Evolutionary conservation across 495 filamentous ascomycete species (phyloP).

Genomic region (Penicillium bovifimosum): DNA sequence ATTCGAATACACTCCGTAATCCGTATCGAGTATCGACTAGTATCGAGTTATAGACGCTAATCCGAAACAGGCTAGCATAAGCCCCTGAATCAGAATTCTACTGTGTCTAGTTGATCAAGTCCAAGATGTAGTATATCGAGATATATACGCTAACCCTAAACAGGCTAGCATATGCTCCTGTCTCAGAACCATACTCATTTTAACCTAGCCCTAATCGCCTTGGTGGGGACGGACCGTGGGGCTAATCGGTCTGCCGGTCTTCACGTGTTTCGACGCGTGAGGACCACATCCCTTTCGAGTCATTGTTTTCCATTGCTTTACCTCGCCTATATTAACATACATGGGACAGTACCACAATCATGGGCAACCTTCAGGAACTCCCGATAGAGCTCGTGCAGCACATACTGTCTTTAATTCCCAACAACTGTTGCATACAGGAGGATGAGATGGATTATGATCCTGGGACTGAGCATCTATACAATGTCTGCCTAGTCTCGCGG

Average conservation of each 20-base stretch:
- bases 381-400: neutral
- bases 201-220: neutral
- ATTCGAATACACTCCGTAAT: too few species aligned
- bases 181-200: too few species aligned
- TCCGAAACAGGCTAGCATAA: too few species aligned
- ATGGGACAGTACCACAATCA: neutral
- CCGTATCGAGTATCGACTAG: too few species aligned
- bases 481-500: slow-evolving; percentile 21
- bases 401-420: neutral
- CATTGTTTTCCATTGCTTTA: neutral
- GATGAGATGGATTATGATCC: neutral
- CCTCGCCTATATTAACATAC: neutral
- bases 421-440: neutral
- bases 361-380: neutral
- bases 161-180: neutral
- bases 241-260: neutral
- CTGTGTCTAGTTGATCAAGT: too few species aligned
- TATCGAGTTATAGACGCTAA: too few species aligned
- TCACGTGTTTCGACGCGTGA: neutral
- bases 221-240: too few species aligned
- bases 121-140: too few species aligned
- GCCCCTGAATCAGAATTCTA: too few species aligned
- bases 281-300: neutral
- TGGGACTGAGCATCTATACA: neutral
- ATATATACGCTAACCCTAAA: neutral